Evolutionary conservation across 139 green algal genomes (phyloP), one percentile per base, ranked within the genome.

Genomic region (Helicosporidium sp.): DNA sequence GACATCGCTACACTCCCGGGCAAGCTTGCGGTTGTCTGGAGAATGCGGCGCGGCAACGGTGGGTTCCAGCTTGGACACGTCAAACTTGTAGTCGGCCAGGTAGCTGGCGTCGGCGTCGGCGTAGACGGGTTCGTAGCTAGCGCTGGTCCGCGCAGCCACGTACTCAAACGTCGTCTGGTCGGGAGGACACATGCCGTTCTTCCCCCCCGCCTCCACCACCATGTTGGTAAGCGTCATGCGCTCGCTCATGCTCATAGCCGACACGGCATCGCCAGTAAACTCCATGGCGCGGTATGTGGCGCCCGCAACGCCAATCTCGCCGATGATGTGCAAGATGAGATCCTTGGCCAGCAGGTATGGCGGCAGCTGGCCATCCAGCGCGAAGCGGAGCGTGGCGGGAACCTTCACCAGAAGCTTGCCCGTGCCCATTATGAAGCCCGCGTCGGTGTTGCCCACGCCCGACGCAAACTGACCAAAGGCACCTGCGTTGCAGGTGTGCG

Each of bases 221-320:
- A 95, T 95, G 76, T 95, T 95, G 74, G 81, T 93, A 26, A 95
- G 66, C 18, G 85, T 94, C 85, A 94, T 95, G 68, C 85, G 78
- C 57, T 93, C 85, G 57, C 95, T 85, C 85, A 95, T 95, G 67
- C 63, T 88, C 85, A 95, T 91, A 34, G 44, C 39, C 22, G 75
- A 60, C 1, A 95, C 67, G 16, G 83, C 80, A 7, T 51, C 65
- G 22, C 85, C 85, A 0, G 45, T 49, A 62, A 94, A 94, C 69
- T 94, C 84, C 82, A 94, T 87, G 26, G 75, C 69, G 58, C 75
- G 77, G 70, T 88, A 84, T 2, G 74, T 84, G 36, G 55, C 72
- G 22, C 76, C 64, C 18, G 58, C 49, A 43, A 93, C 82, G 13
- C 51, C 67, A 61, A 95, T 94, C 64, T 95, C 85, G 24, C 85